These are phyloP conservation scores for Geopyxis carbonaria DNA, from an alignment of 495 filamentous ascomycete species.

Conservation along the genomic window DNA sequence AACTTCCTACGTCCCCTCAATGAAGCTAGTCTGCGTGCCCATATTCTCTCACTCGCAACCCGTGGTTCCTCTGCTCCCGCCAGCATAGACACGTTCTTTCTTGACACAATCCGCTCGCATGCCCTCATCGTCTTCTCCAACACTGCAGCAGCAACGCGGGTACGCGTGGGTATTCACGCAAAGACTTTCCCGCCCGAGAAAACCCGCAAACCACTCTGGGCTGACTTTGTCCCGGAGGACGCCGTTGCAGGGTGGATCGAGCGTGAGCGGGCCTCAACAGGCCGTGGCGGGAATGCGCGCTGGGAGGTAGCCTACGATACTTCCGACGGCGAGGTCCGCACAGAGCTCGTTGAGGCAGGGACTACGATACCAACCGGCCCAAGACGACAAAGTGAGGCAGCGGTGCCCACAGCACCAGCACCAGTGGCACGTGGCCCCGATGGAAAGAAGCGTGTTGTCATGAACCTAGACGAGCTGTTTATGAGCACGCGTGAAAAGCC, in stretches of 20 bases:
- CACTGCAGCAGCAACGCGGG: conserved; percentile 55
- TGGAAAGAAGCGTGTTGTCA: too few species aligned
- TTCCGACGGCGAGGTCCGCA: conserved; percentile 35
- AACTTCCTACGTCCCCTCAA: conserved; percentile 80
- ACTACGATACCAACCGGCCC: conserved; percentile 18
- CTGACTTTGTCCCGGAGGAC: conserved; percentile 75
- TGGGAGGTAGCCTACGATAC: conserved; percentile 55
- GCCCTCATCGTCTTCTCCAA: conserved; percentile 58
- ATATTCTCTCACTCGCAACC: conserved; percentile 42
- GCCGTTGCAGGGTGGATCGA: conserved; percentile 58
- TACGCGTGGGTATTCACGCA: conserved; percentile 58
- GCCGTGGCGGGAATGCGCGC: conserved; percentile 32
- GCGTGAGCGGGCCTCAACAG: conserved; percentile 44
- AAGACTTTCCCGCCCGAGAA: conserved; percentile 75
- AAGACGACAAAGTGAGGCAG: conserved; percentile 7
- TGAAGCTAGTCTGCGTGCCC: conserved; percentile 40
- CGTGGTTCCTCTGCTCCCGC: conserved; percentile 17
- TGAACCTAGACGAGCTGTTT: conserved; percentile 43
- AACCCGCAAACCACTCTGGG: conserved; percentile 68
- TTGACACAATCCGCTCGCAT: conserved; percentile 76
- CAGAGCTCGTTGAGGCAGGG: conserved; percentile 36
- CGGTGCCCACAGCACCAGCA: background rate
- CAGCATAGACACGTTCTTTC: conserved; percentile 49
- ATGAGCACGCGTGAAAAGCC: conserved; percentile 46
- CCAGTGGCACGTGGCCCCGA: conserved; percentile 23